Evolutionary conservation across 805 yeast genomes (phyloP).

Genomic region (Nakazawaea pomicola): DNA sequence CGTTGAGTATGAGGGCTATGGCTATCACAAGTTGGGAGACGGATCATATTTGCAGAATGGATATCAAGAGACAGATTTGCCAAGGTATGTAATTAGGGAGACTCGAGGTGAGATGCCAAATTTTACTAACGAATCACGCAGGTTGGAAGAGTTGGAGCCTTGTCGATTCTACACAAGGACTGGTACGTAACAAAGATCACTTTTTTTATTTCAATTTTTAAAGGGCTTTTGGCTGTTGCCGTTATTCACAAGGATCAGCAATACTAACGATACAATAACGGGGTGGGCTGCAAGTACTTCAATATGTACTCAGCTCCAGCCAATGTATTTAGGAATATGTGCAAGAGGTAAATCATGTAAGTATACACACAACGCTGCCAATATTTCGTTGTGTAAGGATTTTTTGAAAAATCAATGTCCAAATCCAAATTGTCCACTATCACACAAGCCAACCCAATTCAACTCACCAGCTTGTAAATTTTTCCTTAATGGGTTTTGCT

Average conservation of each 20-base stretch:
- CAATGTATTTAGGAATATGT: slow-evolving; percentile 56
- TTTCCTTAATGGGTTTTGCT: slow-evolving; percentile 42
- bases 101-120: background rate
- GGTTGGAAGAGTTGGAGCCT: slow-evolving; percentile 12
- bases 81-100: slow-evolving; percentile 5
- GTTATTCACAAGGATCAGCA: too few relatives aligned
- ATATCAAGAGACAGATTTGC: slow-evolving; percentile 2
- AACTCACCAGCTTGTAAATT: slow-evolving; percentile 59
- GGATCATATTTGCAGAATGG: slow-evolving; percentile 11
- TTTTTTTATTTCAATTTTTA: too few relatives aligned
- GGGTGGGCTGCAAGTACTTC: too few relatives aligned
- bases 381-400: slow-evolving; percentile 50
- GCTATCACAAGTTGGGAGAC: slow-evolving; percentile 6
- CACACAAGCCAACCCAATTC: slow-evolving; percentile 53
- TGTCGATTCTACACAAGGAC: slow-evolving; percentile 13
- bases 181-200: slow-evolving; percentile 8
- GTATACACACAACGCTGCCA: slow-evolving; percentile 46
- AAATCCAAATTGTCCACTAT: slow-evolving; percentile 41
- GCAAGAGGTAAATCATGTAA: slow-evolving; percentile 45
- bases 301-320: too few relatives aligned
- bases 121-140: slow-evolving; percentile 2
- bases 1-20: slow-evolving; percentile 4
- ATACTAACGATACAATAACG: too few relatives aligned
- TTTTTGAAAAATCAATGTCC: slow-evolving; percentile 44
- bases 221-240: too few relatives aligned